Base-by-base conservation (phyloP, 768 basidiomycete genomes). In the Sporobolomyces roseus region DNA sequence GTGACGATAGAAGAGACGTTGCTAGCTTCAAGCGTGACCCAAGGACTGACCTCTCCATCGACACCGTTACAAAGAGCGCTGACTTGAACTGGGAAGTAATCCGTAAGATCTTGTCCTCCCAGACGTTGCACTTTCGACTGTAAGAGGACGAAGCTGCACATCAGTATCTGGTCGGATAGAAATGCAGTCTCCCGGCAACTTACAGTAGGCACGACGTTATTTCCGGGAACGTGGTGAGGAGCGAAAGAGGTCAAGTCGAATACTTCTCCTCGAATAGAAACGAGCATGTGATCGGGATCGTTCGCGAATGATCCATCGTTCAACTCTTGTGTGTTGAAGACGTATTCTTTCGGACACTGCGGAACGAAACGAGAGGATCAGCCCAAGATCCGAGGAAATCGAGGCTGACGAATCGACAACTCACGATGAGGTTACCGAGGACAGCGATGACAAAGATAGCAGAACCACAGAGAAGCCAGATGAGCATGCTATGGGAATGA, bases 41-140 rank as follows among this genome's bases (percentile, higher is more conserved):
- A 99, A 0, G 89, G 91, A 65, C 86, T 90, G 75, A 99, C 86
- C 0, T 82, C 81, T 30, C 92, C 93, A 27, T 82, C 82, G 45
- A 90, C 81, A 45, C 93, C 96, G 63, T 90, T 88, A 78, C 96
- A 99, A 16, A 99, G 83, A 2, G 94, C 92, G 78, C 85, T 88
- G 79, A 97, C 91, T 82, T 99, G 94, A 30, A 98, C 91, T 27
- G 96, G 96, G 85, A 99, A 98, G 46, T 98, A 80, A 65, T 83
- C 78, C 68, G 90, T 85, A 9, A 89, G 83, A 41, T 85, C 80
- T 17, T 82, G 77, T 16, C 96, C 94, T 33, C 91, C 93, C 76
- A 94, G 66, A 50, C 58, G 58, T 27, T 60, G 58, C 3, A 60
- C 58, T 23, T 48, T 60, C 45, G 58, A 60, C 58, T 60, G 32